These are phyloP conservation scores for Herpotrichia juniperi DNA, from an alignment of 2,329 filamentous ascomycete genomes.

Conservation along the genomic window DNA sequence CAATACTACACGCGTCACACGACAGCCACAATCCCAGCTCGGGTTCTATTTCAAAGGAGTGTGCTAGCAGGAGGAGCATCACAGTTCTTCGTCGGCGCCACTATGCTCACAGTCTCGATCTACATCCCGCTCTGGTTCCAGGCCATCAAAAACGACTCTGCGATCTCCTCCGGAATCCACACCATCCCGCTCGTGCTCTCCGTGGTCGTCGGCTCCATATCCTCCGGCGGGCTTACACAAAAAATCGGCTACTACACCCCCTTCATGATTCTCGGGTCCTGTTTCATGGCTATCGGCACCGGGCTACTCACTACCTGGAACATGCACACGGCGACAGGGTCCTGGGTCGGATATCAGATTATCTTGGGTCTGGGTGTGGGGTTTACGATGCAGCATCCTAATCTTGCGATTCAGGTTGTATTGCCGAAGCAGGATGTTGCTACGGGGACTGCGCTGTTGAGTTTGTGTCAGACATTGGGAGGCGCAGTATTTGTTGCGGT, in stretches of 20 bases:
- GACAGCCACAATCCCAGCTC: constrained; percentile 50
- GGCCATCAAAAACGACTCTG: constrained; percentile 51
- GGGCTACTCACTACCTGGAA: constrained; percentile 52
- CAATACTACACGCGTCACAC: constrained; percentile 47
- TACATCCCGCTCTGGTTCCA: constrained; percentile 55
- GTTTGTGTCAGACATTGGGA: constrained; percentile 52
- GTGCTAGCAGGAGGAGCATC: constrained; percentile 48
- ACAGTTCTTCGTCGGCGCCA: constrained; percentile 48
- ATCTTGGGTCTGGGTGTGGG: constrained; percentile 47
- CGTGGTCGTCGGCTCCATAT: constrained; percentile 49
- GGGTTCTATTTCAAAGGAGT: constrained; percentile 50
- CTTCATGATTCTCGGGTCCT: constrained; percentile 50
- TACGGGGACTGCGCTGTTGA: constrained; percentile 52
- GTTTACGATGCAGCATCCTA: constrained; percentile 52
- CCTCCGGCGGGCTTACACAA: constrained; percentile 48
- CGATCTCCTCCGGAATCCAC: constrained; percentile 52
- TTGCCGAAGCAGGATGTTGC: constrained; percentile 49
- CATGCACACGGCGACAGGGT: constrained; percentile 31
- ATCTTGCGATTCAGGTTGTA: constrained; percentile 52
- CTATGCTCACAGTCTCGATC: constrained; percentile 45
- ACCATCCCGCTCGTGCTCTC: constrained; percentile 53
- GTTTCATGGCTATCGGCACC: constrained; percentile 51
- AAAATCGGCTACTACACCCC: constrained; percentile 55
- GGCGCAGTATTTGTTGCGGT: constrained; percentile 54
- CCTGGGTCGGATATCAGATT: constrained; percentile 42